These are phyloP conservation scores for Trichoderma simmonsii DNA, from an alignment of 2,329 filamentous ascomycete species.

Conservation along the genomic window DNA sequence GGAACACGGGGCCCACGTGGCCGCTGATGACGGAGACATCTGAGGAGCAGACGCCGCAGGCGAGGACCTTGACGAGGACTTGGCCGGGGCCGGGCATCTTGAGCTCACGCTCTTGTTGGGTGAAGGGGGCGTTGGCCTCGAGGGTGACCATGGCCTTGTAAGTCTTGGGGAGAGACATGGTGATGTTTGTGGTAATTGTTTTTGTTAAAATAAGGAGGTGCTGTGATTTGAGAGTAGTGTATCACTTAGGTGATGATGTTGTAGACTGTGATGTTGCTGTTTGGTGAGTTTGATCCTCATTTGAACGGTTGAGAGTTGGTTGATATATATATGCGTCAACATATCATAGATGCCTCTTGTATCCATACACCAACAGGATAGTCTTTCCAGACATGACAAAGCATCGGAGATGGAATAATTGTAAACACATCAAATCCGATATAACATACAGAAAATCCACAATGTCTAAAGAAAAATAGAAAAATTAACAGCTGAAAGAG, in stretches of 20 bases:
- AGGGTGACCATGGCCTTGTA: constrained; percentile 65
- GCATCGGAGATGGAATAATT: not conserved
- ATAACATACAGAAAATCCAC: not conserved
- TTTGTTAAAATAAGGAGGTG: not conserved
- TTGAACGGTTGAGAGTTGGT: not conserved
- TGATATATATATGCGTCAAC: not conserved
- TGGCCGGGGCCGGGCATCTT: constrained; percentile 55
- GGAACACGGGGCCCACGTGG: constrained; percentile 52
- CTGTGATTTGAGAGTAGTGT: not conserved
- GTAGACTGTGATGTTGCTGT: not conserved
- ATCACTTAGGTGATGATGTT: not conserved
- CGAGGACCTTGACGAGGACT: constrained; percentile 67
- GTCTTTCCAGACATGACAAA: not conserved
- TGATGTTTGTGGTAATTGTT: not conserved
- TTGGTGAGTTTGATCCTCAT: not conserved
- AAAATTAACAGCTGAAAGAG: not conserved
- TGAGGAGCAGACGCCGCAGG: constrained; percentile 69
- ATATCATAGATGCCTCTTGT: not conserved
- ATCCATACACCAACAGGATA: not conserved
- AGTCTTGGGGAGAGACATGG: constrained; percentile 54
- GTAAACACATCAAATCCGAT: not conserved
- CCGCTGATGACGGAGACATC: constrained; percentile 51
- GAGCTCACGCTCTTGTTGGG: constrained; percentile 59
- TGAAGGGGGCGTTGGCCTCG: constrained; percentile 48
- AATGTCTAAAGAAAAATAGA: not conserved